Percentiles rank a stretch among this genome's conserved stretches.
Conservation (phyloP, 2,329 filamentous ascomycete species). For the Macrophomina tecta region DNA sequence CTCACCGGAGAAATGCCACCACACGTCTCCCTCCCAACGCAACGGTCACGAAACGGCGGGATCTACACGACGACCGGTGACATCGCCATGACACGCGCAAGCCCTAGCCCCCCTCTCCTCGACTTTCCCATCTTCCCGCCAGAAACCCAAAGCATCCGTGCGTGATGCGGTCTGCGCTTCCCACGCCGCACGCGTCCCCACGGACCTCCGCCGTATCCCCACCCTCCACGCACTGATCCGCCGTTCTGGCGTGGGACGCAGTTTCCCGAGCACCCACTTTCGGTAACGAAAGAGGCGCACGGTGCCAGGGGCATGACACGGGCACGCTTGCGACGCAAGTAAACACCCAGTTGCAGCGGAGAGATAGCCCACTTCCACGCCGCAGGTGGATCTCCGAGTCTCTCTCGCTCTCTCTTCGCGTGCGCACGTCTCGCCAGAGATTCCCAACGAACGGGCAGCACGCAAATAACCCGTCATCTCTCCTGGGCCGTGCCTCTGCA, state of each 20-base stretch:
- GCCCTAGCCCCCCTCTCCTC: not conserved
- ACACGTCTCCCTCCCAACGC: no score
- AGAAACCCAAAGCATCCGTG: not conserved
- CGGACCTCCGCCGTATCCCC: not conserved
- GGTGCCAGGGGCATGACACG: conserved; percentile 1
- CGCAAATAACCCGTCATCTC: no score
- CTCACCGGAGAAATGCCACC: not conserved
- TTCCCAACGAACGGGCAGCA: no score
- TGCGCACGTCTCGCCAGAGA: no score
- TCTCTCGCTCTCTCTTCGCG: no score
- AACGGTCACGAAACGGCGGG: not conserved
- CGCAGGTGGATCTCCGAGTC: no score
- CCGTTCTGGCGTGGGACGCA: not conserved
- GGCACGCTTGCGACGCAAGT: no score
- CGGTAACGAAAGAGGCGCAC: not conserved
- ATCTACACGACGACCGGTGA: not conserved
- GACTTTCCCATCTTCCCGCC: not conserved
- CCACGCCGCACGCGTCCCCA: not conserved
- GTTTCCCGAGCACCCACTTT: not conserved
- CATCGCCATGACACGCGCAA: not conserved
- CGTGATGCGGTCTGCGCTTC: not conserved
- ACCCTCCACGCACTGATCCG: conserved; percentile 1
- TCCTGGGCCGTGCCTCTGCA: no score
- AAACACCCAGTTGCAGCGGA: no score
- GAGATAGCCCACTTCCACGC: not conserved